Evolutionary conservation across 2,329 filamentous ascomycete genomes (phyloP).

Genomic region (Penicillium vulpinum): DNA sequence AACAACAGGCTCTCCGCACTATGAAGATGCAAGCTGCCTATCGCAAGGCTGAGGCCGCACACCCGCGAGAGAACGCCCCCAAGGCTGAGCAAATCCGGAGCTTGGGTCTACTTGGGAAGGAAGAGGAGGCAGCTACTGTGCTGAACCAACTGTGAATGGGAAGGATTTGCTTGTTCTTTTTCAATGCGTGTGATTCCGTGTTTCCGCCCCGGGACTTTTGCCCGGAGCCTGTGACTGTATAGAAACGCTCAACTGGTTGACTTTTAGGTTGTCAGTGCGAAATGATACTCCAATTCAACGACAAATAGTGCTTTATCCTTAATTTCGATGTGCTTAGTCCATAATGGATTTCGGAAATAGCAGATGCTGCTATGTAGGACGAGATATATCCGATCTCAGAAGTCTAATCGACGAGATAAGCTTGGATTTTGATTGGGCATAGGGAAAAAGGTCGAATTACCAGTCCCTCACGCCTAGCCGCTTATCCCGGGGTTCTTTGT

Average conservation of each 20-base stretch:
- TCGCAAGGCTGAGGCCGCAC: constrained; percentile 73
- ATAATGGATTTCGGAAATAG: neutral
- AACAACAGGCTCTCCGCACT: constrained; percentile 69
- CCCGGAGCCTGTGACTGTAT: constrained; percentile 34
- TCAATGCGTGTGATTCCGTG: constrained; percentile 30
- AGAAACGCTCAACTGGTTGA: constrained; percentile 32
- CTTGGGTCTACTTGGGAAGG: constrained; percentile 78
- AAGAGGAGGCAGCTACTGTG: constrained; percentile 71
- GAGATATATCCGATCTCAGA: neutral
- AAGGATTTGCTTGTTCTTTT: constrained; percentile 26
- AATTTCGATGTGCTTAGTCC: neutral
- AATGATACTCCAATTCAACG: constrained; percentile 31
- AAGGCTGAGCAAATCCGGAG: constrained; percentile 84
- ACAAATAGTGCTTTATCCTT: constrained; percentile 7
- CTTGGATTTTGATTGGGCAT: neutral
- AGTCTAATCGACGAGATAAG: neutral
- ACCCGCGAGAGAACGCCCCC: constrained; percentile 76
- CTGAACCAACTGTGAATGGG: constrained; percentile 33
- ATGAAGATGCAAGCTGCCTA: constrained; percentile 79
- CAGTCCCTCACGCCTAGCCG: neutral
- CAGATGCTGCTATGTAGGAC: neutral
- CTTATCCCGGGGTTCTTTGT: neutral
- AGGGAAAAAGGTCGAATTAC: neutral
- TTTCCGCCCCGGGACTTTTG: constrained; percentile 24
- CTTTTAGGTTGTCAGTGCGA: constrained; percentile 19